phyloP scores from a whole-genome alignment of 2,329 filamentous ascomycete species.

The Chaetomiaceae sp. region DNA sequence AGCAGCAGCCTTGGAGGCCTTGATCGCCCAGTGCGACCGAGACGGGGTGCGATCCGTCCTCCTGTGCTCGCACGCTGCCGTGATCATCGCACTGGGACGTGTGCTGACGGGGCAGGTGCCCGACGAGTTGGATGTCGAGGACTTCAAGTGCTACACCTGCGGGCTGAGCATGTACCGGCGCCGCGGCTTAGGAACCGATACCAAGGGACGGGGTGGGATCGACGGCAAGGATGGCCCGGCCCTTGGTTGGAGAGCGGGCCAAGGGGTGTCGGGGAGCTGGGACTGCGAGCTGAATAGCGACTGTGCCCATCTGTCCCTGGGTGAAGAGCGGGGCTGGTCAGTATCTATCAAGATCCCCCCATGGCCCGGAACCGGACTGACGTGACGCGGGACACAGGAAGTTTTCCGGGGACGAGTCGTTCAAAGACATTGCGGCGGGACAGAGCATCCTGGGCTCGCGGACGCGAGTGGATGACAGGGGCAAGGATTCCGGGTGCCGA shows the following conservation, averaged over 20 bases:
- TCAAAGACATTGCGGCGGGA: slow-evolving; percentile 26
- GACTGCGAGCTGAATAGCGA: slow-evolving; percentile 75
- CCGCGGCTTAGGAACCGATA: slow-evolving; percentile 5
- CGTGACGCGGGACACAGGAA: slow-evolving; percentile 28
- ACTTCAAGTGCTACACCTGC: slow-evolving; percentile 83
- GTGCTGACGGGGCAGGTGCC: slow-evolving; percentile 76
- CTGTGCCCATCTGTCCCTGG: slow-evolving; percentile 72
- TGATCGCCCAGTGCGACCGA: slow-evolving; percentile 70
- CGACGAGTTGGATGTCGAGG: slow-evolving; percentile 63
- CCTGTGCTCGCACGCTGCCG: slow-evolving; percentile 85
- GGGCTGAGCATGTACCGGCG: slow-evolving; percentile 63
- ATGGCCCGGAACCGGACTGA: slow-evolving; percentile 1
- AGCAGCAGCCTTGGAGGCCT: slow-evolving; percentile 60
- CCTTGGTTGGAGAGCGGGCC: slow-evolving; percentile 52
- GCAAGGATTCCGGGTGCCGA: background rate
- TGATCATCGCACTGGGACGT: slow-evolving; percentile 80
- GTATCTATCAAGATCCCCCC: slow-evolving; percentile 27
- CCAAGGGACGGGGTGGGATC: background rate
- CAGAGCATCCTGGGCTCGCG: slow-evolving; percentile 30
- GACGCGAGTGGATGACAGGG: slow-evolving; percentile 29
- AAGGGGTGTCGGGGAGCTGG: slow-evolving; percentile 73
- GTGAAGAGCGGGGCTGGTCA: slow-evolving; percentile 85
- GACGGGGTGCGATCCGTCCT: slow-evolving; percentile 66
- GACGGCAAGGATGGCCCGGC: slow-evolving; percentile 28
- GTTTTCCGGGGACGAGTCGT: slow-evolving; percentile 40